Percentiles rank a stretch among this genome's conserved stretches.
Conservation (phyloP, 2,329 filamentous ascomycete species). For the Orbilia blumenaviensis region DNA sequence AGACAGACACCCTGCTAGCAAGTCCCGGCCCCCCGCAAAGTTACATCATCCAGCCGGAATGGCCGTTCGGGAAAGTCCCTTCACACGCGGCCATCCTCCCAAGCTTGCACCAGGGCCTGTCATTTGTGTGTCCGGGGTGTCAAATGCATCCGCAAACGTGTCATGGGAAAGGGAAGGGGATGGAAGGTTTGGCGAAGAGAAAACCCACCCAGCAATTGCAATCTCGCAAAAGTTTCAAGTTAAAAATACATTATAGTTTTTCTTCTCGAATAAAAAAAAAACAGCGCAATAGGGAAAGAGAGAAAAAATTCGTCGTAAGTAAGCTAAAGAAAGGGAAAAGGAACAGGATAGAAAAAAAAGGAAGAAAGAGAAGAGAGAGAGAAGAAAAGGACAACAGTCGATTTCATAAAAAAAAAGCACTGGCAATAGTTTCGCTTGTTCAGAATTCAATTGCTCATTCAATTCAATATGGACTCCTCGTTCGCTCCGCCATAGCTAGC, state of each 20-base stretch:
- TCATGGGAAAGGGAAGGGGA: neutral
- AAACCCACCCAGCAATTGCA: neutral
- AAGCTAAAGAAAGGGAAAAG: too few species aligned
- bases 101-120: neutral
- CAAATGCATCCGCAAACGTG: neutral
- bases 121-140: slow-evolving; percentile 1
- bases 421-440: too few species aligned
- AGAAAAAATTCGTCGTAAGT: neutral
- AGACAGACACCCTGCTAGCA: slow-evolving; percentile 6
- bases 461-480: neutral
- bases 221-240: slow-evolving; percentile 9
- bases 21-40: neutral
- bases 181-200: too few species aligned
- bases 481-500: too few species aligned
- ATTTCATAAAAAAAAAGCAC: too few species aligned
- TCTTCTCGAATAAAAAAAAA: neutral
- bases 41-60: slow-evolving; percentile 36
- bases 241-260: slow-evolving; percentile 10
- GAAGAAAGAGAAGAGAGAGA: neutral
- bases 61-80: slow-evolving; percentile 29
- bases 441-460: neutral
- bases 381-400: too few species aligned
- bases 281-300: neutral
- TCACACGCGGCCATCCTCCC: neutral
- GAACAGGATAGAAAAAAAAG: neutral